phyloP scores from a whole-genome alignment of 768 basidiomycete species.

The Lactarius evosmus region DNA sequence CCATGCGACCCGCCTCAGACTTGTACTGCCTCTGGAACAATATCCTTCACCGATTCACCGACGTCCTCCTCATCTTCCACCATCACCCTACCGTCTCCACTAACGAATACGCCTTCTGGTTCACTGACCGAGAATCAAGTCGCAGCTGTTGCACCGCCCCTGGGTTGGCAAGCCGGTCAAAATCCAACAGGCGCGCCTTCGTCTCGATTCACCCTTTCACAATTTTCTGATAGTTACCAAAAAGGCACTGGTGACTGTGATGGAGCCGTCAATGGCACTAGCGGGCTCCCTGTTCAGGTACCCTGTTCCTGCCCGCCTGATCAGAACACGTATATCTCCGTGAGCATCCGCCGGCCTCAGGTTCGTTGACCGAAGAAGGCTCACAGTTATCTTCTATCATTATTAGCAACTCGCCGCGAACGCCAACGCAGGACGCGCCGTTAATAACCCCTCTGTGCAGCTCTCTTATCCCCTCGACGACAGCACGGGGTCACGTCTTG shows the following conservation, averaged over 20 bases:
- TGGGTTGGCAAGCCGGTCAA: slow-evolving; percentile 28
- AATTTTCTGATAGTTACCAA: slow-evolving; percentile 8
- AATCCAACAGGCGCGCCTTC: slow-evolving; percentile 28
- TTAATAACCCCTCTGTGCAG: slow-evolving; percentile 31
- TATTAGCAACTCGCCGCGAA: slow-evolving; percentile 24
- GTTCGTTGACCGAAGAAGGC: slow-evolving; percentile 27
- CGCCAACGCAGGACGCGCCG: slow-evolving; percentile 31
- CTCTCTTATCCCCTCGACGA: slow-evolving; percentile 32
- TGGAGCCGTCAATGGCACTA: slow-evolving; percentile 27
- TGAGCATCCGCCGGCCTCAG: slow-evolving; percentile 29
- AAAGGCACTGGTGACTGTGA: slow-evolving; percentile 31
- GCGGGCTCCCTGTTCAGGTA: slow-evolving; percentile 28
- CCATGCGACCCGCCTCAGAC: background rate
- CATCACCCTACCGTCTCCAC: background rate
- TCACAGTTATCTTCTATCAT: background rate
- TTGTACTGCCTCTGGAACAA: background rate
- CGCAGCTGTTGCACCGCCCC: slow-evolving; percentile 27
- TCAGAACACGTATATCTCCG: slow-evolving; percentile 14
- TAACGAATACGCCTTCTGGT: background rate
- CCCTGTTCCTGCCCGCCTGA: slow-evolving; percentile 31
- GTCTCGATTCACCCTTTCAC: background rate
- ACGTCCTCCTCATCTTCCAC: background rate
- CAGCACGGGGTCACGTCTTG: slow-evolving; percentile 24
- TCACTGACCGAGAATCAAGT: slow-evolving; percentile 1
- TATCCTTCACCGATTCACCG: background rate